These are phyloP conservation scores for Trypanosoma brucei DNA, from an alignment of 208 protist species.

Conservation along the genomic window DNA sequence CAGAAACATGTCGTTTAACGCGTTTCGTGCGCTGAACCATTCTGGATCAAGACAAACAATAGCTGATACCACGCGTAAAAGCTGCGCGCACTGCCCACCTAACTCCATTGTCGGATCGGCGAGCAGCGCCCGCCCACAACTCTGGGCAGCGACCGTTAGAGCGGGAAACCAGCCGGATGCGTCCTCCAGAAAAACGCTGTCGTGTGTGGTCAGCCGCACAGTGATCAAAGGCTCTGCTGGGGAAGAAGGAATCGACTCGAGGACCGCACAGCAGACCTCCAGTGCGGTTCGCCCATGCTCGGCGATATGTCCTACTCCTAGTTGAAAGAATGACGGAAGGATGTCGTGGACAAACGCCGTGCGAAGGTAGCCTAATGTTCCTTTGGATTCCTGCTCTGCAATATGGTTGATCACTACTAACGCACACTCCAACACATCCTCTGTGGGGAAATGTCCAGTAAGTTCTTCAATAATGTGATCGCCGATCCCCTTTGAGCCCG, in stretches of 20 bases:
- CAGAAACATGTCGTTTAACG: conserved; percentile 37
- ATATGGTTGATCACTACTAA: conserved; percentile 73
- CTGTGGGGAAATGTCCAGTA: conserved; percentile 33
- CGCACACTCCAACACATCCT: conserved; percentile 70
- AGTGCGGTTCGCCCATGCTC: conserved; percentile 24
- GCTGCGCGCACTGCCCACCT: conserved; percentile 25
- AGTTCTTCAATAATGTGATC: conserved; percentile 42
- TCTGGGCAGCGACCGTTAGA: conserved; percentile 37
- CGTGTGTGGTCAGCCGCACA: conserved; percentile 42
- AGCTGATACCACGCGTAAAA: conserved; percentile 57
- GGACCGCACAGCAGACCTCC: conserved; percentile 50
- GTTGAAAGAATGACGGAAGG: conserved; percentile 66
- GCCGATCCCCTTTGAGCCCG: conserved; percentile 16
- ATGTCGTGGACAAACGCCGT: conserved; percentile 41
- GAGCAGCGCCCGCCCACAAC: conserved; percentile 41
- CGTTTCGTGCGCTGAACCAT: conserved; percentile 35
- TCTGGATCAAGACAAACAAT: conserved; percentile 48
- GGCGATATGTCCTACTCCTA: conserved; percentile 27
- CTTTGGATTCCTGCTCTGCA: conserved; percentile 41
- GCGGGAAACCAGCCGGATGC: conserved; percentile 49
- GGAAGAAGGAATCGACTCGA: conserved; percentile 40
- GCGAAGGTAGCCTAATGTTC: conserved; percentile 40
- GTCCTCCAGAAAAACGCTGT: conserved; percentile 46
- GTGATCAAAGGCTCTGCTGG: conserved; percentile 14
- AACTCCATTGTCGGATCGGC: conserved; percentile 30